These are phyloP conservation scores for Platanthera guangdongensis DNA, from an alignment of 106 monocot genomes.

Conservation along the genomic window DNA sequence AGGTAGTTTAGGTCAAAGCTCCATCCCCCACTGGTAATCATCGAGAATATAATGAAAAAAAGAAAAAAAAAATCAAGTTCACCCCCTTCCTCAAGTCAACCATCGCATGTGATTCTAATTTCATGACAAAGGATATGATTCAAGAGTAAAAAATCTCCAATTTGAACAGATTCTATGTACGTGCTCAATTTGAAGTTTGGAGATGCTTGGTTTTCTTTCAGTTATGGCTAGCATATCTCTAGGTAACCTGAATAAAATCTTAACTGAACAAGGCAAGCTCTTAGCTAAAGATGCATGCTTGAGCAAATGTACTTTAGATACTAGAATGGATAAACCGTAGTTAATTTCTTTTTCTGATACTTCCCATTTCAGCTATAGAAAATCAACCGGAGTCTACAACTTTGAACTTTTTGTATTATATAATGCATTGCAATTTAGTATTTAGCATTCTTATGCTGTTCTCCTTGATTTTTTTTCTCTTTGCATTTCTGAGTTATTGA, in stretches of 20 bases:
- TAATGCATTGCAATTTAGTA: neutral
- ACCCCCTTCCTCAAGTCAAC: too few relatives aligned
- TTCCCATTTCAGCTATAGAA: neutral
- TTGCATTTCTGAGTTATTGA: neutral
- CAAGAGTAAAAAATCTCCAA: too few relatives aligned
- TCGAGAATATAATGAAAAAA: too few relatives aligned
- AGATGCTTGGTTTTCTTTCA: neutral
- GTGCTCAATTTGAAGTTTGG: neutral
- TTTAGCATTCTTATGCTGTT: neutral
- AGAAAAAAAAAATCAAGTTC: too few relatives aligned
- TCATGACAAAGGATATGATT: too few relatives aligned
- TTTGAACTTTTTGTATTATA: constrained; percentile 3
- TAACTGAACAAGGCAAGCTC: neutral
- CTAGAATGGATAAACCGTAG: neutral
- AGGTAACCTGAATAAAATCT: neutral
- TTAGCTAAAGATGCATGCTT: neutral
- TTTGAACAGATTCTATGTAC: neutral
- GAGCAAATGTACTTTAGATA: neutral
- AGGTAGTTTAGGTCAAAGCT: too few relatives aligned
- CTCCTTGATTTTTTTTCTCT: neutral
- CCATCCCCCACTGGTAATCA: too few relatives aligned
- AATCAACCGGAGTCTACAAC: neutral
- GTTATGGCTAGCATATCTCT: neutral
- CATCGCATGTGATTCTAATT: too few relatives aligned
- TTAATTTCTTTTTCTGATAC: neutral